Conservation (phyloP, 2,329 filamentous ascomycete genomes). For the Ascochyta fabae region DNA sequence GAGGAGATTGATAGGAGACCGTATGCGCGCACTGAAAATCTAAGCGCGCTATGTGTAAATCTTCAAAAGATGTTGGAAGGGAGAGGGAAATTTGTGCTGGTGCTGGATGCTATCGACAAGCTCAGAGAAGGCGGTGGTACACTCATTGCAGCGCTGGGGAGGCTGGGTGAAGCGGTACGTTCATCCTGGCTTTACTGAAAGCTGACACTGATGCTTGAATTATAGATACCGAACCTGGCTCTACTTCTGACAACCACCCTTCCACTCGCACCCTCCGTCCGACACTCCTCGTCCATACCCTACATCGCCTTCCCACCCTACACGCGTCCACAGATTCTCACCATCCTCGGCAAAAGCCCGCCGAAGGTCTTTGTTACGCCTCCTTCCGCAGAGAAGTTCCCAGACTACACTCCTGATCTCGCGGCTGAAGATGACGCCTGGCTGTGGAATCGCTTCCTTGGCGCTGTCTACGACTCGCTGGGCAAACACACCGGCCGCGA, state of each 20-base stretch:
- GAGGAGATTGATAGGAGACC: slow-evolving; percentile 49
- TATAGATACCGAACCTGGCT: slow-evolving; percentile 77
- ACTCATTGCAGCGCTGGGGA: slow-evolving; percentile 78
- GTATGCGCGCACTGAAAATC: slow-evolving; percentile 75
- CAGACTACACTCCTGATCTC: slow-evolving; percentile 54
- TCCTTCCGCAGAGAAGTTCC: slow-evolving; percentile 49
- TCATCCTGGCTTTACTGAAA: not conserved
- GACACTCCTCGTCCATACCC: slow-evolving; percentile 73
- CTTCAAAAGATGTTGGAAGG: slow-evolving; percentile 69
- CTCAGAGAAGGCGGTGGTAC: slow-evolving; percentile 82
- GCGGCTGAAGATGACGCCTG: slow-evolving; percentile 67
- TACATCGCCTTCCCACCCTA: slow-evolving; percentile 87
- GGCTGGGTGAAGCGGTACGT: slow-evolving; percentile 79
- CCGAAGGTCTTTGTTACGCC: slow-evolving; percentile 55
- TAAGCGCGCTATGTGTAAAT: slow-evolving; percentile 77
- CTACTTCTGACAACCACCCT: slow-evolving; percentile 78
- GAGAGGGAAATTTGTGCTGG: slow-evolving; percentile 72
- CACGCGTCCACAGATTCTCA: slow-evolving; percentile 77
- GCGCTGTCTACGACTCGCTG: slow-evolving; percentile 85
- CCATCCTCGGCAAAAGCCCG: slow-evolving; percentile 68
- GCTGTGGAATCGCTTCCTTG: slow-evolving; percentile 81
- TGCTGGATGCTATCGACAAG: slow-evolving; percentile 86
- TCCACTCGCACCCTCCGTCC: slow-evolving; percentile 67
- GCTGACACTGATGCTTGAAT: slow-evolving; percentile 2
- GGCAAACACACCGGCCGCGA: slow-evolving; percentile 81